phyloP scores from a whole-genome alignment of 2,329 filamentous ascomycete genomes.

The Exophiala calicioides region DNA sequence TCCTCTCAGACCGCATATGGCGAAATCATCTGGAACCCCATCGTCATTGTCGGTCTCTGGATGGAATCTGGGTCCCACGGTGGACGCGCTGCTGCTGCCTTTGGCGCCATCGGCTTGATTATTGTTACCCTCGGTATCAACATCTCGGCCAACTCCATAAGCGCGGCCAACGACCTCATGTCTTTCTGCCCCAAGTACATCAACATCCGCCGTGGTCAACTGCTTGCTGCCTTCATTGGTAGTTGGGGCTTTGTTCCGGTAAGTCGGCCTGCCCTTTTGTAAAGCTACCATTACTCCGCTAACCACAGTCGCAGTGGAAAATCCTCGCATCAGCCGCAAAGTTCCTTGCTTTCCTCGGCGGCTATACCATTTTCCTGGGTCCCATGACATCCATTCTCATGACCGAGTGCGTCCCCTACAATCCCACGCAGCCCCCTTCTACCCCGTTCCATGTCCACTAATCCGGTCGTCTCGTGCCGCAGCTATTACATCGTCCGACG shows the following conservation, averaged over 20 bases:
- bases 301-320: conserved; percentile 31
- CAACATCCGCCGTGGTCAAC: conserved; percentile 76
- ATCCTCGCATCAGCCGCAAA: conserved; percentile 31
- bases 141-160: conserved; percentile 49
- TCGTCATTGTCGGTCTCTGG: conserved; percentile 57
- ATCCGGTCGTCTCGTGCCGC: conserved; percentile 4
- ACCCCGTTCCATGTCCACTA: conserved; percentile 3
- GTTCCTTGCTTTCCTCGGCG: conserved; percentile 63
- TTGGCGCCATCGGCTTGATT: conserved; percentile 43
- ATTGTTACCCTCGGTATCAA: conserved; percentile 49
- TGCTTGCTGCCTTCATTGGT: conserved; percentile 47
- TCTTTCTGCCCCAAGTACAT: conserved; percentile 76
- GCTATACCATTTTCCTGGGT: conserved; percentile 65
- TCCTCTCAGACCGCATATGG: conserved; percentile 50
- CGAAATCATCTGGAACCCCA: conserved; percentile 57
- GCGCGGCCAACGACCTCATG: conserved; percentile 79
- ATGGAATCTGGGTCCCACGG: conserved; percentile 31
- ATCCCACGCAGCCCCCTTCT: neutral
- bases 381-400: conserved; percentile 64
- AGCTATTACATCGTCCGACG: conserved; percentile 27
- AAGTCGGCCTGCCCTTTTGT: neutral
- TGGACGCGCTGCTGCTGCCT: conserved; percentile 46
- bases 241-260: conserved; percentile 59
- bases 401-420: conserved; percentile 18
- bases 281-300: conserved; percentile 8